Evolutionary conservation across 2,329 filamentous ascomycete species (phyloP), one percentile per base, ranked within the genome.

Genomic region (Diaporthe ampelina): DNA sequence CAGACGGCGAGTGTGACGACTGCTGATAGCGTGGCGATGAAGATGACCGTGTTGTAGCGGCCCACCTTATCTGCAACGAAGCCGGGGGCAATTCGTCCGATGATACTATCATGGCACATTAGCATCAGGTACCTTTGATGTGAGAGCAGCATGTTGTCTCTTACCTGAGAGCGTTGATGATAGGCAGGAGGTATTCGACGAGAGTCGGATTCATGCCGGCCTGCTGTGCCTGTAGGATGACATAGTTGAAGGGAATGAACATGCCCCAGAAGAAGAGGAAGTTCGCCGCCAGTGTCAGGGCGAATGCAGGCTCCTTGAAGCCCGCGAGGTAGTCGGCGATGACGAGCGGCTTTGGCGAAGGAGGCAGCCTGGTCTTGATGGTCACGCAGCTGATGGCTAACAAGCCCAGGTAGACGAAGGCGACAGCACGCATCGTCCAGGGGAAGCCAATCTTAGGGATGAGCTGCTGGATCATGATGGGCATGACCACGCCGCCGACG

Each of bases 181-280:
- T 91, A 8, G 88, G 84, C 5, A 89, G 76, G 26, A 89, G 79
- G 77, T 89, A 89, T 0, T 84, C 83, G 9, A 86, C 79, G 69
- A 89, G 78, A 2, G 76, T 78, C 21, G 82, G 69, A 19, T 82
- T 81, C 79, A 88, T 85, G 58, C 86, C 86, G 4, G 85, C 82
- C 5, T 82, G 78, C 76, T 83, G 75, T 7, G 88, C 87, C 79
- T 88, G 86, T 26, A 89, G 80, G 40, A 87, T 80, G 75, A 88
- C 84, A 78, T 88, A 89, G 79, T 86, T 88, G 80, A 89, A 88
- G 3, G 88, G 88, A 71, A 89, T 76, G 78, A 89, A 89, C 85
- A 89, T 86, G 76, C 87, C 87, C 83, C 83, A 82, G 83, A 89
- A 88, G 83, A 91, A 87, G 79, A 91, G 80, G 81, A 91, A 91